A percentile compares a stretch with the other conserved stretches of the same genome.
Evolutionary conservation across 2,329 filamentous ascomycete species (phyloP).

Genomic region (Fusarium devonianum): DNA sequence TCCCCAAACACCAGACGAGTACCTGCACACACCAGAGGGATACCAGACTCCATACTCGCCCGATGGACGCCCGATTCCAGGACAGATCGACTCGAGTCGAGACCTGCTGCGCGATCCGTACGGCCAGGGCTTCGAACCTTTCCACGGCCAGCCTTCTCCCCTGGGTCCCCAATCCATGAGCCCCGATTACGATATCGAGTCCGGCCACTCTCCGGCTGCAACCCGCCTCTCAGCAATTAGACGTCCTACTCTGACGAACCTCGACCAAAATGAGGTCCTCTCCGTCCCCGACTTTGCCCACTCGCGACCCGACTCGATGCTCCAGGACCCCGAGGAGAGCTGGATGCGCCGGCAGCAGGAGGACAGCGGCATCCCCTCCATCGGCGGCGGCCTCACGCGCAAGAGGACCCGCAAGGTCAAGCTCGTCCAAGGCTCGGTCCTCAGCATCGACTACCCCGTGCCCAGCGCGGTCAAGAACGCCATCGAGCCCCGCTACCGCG

Average conservation of each 20-base stretch:
- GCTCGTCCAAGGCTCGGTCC: constrained; percentile 38
- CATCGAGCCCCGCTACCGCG: constrained; percentile 33
- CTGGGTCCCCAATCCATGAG: constrained; percentile 12
- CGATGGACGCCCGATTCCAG: neutral
- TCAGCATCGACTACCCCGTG: constrained; percentile 39
- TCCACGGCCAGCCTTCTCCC: constrained; percentile 18
- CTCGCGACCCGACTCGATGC: constrained; percentile 33
- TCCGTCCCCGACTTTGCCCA: constrained; percentile 27
- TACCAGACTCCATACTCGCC: neutral
- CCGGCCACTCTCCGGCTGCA: constrained; percentile 20
- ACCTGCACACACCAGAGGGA: neutral
- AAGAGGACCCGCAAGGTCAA: constrained; percentile 37
- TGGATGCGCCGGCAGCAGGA: constrained; percentile 38
- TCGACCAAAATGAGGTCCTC: constrained; percentile 20
- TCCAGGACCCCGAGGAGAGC: constrained; percentile 34
- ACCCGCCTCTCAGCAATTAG: constrained; percentile 28
- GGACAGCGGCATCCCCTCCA: neutral
- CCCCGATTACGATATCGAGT: constrained; percentile 29
- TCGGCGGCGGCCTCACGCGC: constrained; percentile 29
- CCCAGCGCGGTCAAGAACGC: constrained; percentile 40
- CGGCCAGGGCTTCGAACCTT: constrained; percentile 21
- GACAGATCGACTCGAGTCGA: constrained; percentile 3
- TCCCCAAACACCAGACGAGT: neutral
- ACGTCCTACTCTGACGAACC: constrained; percentile 26
- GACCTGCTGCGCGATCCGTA: constrained; percentile 29